These are phyloP conservation scores for Talaromyces islandicus DNA, from an alignment of 2,329 filamentous ascomycete genomes.

Conservation along the genomic window DNA sequence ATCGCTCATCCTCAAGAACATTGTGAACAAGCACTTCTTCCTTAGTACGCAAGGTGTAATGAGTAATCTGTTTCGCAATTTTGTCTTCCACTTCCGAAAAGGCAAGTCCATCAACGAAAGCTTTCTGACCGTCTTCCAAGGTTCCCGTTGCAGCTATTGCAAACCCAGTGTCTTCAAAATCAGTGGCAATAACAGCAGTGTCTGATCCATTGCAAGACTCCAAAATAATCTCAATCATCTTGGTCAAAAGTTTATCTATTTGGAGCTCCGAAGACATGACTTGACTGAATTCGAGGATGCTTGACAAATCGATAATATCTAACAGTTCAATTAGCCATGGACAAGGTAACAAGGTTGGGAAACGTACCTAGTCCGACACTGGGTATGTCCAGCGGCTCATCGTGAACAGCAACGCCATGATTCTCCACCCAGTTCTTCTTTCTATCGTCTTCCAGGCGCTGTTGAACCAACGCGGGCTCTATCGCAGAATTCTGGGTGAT, in stretches of 20 bases:
- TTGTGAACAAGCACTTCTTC: conserved; percentile 61
- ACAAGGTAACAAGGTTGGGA: background rate
- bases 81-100: conserved; percentile 53
- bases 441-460: conserved; percentile 32
- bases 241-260: conserved; percentile 56
- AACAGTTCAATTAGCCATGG: conserved; percentile 37
- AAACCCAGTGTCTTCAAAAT: conserved; percentile 55
- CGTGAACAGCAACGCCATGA: conserved; percentile 30
- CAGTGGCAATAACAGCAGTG: conserved; percentile 55
- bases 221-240: conserved; percentile 60
- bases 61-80: conserved; percentile 55
- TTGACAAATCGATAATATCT: conserved; percentile 59
- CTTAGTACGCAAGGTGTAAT: conserved; percentile 57
- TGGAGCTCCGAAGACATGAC: conserved; percentile 60
- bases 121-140: conserved; percentile 48
- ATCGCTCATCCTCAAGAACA: conserved; percentile 59
- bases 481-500: conserved; percentile 28
- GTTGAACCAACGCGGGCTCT: conserved; percentile 23
- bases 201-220: conserved; percentile 58
- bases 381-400: conserved; percentile 36
- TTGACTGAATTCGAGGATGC: conserved; percentile 60
- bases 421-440: conserved; percentile 40
- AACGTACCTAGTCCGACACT: conserved; percentile 33
- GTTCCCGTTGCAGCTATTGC: conserved; percentile 56
- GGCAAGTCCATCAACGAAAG: conserved; percentile 50